Base-by-base conservation (phyloP, 1,284 basidiomycete species). In the Leccinum pachyderme region DNA sequence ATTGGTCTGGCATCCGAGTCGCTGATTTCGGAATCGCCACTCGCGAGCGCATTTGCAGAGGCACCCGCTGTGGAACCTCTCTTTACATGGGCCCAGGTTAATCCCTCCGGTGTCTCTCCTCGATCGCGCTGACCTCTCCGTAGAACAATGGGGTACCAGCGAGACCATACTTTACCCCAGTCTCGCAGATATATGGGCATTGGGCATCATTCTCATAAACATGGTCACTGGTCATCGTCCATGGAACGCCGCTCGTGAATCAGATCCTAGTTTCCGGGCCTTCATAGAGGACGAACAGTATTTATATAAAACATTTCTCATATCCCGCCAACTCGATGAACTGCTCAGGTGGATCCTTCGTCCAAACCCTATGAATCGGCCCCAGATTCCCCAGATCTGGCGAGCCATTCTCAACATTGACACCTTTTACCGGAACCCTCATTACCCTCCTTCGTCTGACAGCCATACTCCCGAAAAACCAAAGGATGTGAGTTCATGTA, bases 11-110 rank as follows among this genome's bases (percentile, higher is more conserved):
- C 57, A 79, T 94, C 25, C 79, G 80, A 46, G 76, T 95, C 41
- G 86, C 90, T 25, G 93, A 96, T 72, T 95, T 95, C 70, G 93
- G 93, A 6, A 76, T 94, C 28, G 88, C 92, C 0, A 95, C 91
- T 2, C 81, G 80, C 35, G 82, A 86, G 62, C 75, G 75, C 32
- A 69, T 79, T 48, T 87, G 83, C 60, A 75, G 73, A 27, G 91
- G 93, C 62, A 87, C 87, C 70, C 87, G 89, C 8, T 92, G 89
- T 62, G 92, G 93, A 5, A 89, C 84, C 54, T 84, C 83, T 0
- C 87, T 86, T 65, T 94, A 94, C 65, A 90, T 90, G 84, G 84
- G 86, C 61, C 89, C 89, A 61, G 87, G 86, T 86, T 46, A 61
- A 77, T 69, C 8, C 31, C 7, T 24, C 18, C 8, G 4, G 1